Evolutionary conservation across 306 rosid genomes (phyloP), one percentile per base, ranked within the genome.

Genomic region (Gastrolobium villosum): DNA sequence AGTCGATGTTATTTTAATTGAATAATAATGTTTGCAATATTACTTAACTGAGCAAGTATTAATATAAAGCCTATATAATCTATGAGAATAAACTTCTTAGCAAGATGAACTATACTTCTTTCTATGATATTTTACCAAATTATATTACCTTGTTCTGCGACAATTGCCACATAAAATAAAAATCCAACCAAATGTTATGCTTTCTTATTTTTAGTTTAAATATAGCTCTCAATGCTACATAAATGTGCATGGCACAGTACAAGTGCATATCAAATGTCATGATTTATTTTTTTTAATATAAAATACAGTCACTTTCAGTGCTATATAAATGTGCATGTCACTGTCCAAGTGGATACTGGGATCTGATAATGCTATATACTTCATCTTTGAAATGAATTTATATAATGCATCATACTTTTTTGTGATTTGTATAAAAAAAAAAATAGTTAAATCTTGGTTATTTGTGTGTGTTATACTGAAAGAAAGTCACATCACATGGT

Each of bases 101-200:
- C 57, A 37, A 61, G 52, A 65, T 41, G 60, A 49, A n/a, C 28
- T 32, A 26, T 39, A 10, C 68, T n/a, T 44, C 15, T 77, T 68
- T 61, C 20, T 49, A 10, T 37, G 7, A 64, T 14, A 36, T 39
- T 65, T 32, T 65, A 40, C 45, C 72, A 5, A 61, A 46, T 65
- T 65, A 30, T 71, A 40, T 44, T 55, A 34, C 48, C 77, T 32
- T 60, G 8, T 61, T 14, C 49, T 49, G 60, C 73, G 48, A 68
- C 44, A 7, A 34, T 46, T 81, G 34, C 57, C 41, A 67, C 15
- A 67, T 40, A 7, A 62, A 39, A 59, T 40, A 26, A 81, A 49
- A 49, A 49, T 81, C 39, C 66, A 59, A 81, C 9, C 54, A 56
- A 49, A 55, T 80, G 61, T 26, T 37, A 55, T 74, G 54, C 36